Percentiles rank a stretch among this genome's conserved stretches.
Conservation (phyloP, 495 filamentous ascomycete species). For the Neurospora pannonica region DNA sequence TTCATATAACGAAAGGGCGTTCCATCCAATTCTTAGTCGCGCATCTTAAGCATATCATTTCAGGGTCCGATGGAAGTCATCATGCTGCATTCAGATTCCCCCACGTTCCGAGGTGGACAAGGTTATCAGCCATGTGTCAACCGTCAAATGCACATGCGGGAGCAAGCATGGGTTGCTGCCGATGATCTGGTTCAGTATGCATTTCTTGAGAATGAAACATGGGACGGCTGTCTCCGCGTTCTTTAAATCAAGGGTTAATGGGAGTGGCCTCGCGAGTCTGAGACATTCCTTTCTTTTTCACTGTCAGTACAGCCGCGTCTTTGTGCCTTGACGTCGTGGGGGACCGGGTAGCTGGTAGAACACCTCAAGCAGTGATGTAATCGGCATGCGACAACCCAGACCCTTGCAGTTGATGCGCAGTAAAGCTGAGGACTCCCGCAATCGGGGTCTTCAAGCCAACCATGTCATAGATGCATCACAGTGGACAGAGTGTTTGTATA, state of each 20-base stretch:
- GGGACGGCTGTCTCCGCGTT: not conserved
- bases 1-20: not conserved
- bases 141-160: not conserved
- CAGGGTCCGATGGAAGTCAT: not conserved
- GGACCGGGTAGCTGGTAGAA: not conserved
- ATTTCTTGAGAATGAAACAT: not conserved
- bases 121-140: not conserved
- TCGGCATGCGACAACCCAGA: not conserved
- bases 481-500: not conserved
- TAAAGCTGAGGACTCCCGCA: not conserved
- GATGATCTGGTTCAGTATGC: not conserved
- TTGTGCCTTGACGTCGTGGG: not conserved
- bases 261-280: not conserved
- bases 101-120: not conserved
- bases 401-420: not conserved
- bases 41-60: not conserved
- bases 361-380: not conserved
- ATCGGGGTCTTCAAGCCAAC: not conserved
- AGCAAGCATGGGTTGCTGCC: not conserved
- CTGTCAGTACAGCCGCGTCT: not conserved
- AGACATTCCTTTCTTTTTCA: not conserved
- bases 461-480: not conserved
- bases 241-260: not conserved
- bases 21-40: not conserved
- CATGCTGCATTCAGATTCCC: not conserved